Conservation (phyloP, 2,329 filamentous ascomycete species). For the Thielaviopsis ethacetica region DNA sequence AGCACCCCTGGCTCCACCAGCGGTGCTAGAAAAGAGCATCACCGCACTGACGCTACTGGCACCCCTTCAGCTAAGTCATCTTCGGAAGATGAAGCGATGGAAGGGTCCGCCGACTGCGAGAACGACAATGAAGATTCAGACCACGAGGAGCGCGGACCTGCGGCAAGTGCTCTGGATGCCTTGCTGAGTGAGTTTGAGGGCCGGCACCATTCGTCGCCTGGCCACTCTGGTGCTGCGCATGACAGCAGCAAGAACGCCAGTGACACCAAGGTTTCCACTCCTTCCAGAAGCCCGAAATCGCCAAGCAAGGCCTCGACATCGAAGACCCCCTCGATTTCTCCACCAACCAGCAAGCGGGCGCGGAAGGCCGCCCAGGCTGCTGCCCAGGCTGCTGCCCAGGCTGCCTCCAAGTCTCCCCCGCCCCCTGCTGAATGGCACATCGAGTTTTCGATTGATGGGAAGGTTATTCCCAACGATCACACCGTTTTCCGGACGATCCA, state of each 20-base stretch:
- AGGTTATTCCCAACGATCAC: slow-evolving; percentile 74
- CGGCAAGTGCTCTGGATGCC: background rate
- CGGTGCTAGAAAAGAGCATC: slow-evolving; percentile 38
- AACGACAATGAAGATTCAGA: background rate
- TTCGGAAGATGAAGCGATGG: background rate
- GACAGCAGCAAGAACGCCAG: background rate
- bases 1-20: slow-evolving; percentile 1
- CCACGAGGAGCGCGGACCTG: background rate
- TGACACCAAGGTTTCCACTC: background rate
- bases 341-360: background rate
- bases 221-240: background rate
- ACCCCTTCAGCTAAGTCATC: background rate
- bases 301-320: background rate
- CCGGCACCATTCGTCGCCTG: background rate
- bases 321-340: background rate
- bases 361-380: background rate
- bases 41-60: slow-evolving; percentile 25
- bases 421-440: slow-evolving; percentile 70
- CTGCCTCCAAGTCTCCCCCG: background rate
- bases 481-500: slow-evolving; percentile 94
- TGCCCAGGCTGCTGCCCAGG: background rate
- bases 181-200: background rate
- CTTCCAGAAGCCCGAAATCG: background rate
- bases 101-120: background rate
- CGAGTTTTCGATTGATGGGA: slow-evolving; percentile 76